Conservation (phyloP, 2,329 filamentous ascomycete species). For the Fusarium sp. region DNA sequence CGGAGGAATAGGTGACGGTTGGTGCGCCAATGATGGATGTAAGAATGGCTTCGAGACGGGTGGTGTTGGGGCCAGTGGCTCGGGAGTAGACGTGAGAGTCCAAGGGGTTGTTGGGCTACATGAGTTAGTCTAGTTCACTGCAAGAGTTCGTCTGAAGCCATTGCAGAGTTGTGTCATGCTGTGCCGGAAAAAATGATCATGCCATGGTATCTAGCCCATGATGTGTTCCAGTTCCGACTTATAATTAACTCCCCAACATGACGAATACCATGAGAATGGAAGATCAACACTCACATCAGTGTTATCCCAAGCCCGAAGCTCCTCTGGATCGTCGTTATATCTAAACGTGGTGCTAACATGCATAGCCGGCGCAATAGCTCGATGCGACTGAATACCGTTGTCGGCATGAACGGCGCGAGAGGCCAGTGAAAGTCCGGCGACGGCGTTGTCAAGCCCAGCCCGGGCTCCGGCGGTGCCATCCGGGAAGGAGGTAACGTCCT, state of each 20-base stretch:
- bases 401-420: constrained; percentile 88
- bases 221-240: neutral
- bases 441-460: constrained; percentile 22
- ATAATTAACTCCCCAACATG: neutral
- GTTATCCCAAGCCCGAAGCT: constrained; percentile 69
- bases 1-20: constrained; percentile 84
- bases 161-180: neutral
- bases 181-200: neutral
- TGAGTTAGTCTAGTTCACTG: constrained; percentile 21
- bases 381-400: constrained; percentile 79
- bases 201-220: neutral
- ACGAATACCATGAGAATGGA: neutral
- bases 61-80: constrained; percentile 81
- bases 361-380: constrained; percentile 88
- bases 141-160: neutral
- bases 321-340: constrained; percentile 79
- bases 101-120: constrained; percentile 63
- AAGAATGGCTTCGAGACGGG: constrained; percentile 88
- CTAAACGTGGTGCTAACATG: constrained; percentile 94
- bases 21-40: constrained; percentile 79
- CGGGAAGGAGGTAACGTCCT: constrained; percentile 13
- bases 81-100: constrained; percentile 89
- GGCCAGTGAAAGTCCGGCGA: constrained; percentile 64
- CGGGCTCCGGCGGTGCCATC: constrained; percentile 21
- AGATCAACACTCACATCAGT: constrained; percentile 64